Conservation (phyloP, 2,329 filamentous ascomycete species). For the Penicillium sp. region DNA sequence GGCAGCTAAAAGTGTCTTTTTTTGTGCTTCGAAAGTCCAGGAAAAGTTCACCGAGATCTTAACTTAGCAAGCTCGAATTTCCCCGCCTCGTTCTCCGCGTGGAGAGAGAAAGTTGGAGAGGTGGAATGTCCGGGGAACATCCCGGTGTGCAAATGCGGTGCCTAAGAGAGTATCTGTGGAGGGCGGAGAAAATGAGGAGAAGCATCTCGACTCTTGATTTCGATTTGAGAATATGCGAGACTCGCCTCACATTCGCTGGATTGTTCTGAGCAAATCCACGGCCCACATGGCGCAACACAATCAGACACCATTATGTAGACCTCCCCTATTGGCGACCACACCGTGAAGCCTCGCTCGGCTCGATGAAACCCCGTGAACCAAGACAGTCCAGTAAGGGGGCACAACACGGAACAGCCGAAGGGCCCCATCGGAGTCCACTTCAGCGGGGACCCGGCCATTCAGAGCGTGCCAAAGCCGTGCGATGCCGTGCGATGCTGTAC, state of each 20-base stretch:
- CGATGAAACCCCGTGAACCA: conserved; percentile 4
- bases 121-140: not conserved
- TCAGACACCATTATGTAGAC: not conserved
- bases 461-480: conserved; percentile 1
- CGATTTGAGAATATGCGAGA: not conserved
- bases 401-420: not conserved
- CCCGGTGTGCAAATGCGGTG: conserved; percentile 3
- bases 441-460: not conserved
- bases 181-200: not conserved
- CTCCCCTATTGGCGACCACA: not conserved
- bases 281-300: not conserved
- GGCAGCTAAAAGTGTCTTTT: too few species aligned
- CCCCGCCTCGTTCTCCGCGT: conserved; percentile 3
- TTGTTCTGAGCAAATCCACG: not conserved
- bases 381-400: not conserved
- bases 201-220: not conserved
- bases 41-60: not conserved
- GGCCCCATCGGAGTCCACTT: conserved; percentile 1
- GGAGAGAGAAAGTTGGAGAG: not conserved
- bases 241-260: not conserved
- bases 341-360: not conserved
- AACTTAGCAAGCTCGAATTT: not conserved
- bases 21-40: too few species aligned
- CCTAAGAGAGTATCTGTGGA: not conserved
- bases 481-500: conserved; percentile 4